Evolutionary conservation across 2,329 filamentous ascomycete species (phyloP).

Genomic region (Colletotrichum nymphaeae): DNA sequence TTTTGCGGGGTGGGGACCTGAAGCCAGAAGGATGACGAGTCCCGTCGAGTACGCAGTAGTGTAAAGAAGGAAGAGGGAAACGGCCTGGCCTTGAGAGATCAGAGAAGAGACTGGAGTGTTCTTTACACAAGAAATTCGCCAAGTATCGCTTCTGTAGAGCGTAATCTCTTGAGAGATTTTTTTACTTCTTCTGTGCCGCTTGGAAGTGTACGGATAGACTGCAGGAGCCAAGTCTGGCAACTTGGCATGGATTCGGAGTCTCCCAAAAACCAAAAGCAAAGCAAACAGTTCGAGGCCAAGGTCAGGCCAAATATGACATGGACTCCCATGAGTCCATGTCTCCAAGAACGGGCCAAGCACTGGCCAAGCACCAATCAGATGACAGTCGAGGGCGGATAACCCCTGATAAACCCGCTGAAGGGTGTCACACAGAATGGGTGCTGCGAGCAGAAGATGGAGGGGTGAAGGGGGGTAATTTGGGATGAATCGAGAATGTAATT

Average conservation of each 20-base stretch:
- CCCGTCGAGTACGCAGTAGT: no score
- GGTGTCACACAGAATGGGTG: constrained; percentile 9
- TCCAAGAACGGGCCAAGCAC: constrained; percentile 22
- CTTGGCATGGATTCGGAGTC: neutral
- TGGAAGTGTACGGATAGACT: neutral
- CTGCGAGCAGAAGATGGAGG: neutral
- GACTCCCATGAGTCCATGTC: neutral
- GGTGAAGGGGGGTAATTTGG: constrained; percentile 15
- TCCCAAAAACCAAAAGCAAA: neutral
- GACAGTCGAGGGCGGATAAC: constrained; percentile 14
- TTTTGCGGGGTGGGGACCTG: constrained; percentile 9
- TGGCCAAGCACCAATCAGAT: constrained; percentile 32
- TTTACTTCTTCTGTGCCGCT: neutral
- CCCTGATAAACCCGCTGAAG: constrained; percentile 16
- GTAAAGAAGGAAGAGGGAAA: neutral
- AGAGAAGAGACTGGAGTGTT: neutral
- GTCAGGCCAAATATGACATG: neutral
- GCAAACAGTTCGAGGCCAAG: neutral
- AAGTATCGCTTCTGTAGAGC: neutral
- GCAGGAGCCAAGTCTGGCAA: neutral
- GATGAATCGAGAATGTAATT: constrained; percentile 26
- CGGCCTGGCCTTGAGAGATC: neutral
- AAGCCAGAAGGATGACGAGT: neutral
- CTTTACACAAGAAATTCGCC: neutral
- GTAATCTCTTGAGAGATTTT: neutral